Base-by-base conservation (phyloP, 306 rosid species). In the Senna tora region DNA sequence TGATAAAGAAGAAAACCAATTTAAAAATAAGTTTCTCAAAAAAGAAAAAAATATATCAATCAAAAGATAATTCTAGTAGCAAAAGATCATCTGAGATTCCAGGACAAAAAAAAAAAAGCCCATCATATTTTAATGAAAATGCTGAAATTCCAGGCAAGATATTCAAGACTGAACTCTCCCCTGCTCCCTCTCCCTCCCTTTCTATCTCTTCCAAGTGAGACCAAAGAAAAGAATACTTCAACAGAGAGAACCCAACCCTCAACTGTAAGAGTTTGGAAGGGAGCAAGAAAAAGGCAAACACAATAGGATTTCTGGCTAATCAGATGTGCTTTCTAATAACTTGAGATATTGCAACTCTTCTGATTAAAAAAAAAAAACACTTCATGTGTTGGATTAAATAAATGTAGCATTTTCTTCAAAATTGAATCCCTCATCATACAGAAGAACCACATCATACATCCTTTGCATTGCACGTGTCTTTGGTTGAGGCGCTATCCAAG, bases 1-100 rank as follows among this genome's bases (percentile, higher is more conserved):
- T 95, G 88, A 71, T 34, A 64, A 52, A 10, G 15, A 41, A 83
- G 19, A 68, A 67, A 67, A 61, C 13, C 72, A 71, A 61, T 53
- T 38, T 34, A 39, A 64, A n/a, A 53, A 36, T 16, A 15, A 55
- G 49, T 34, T 73, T 74, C 47, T 69, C 47, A 47, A 38, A 15
- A 16, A 19, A 9, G 45, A 1, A 49, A 67, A 56, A 19, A 65
- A 25, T 50, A 33, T 2, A 6, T 36, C 53, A 36, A 55, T 32
- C 1, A 34, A 57, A 52, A 38, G 33, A 38, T 36, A 50, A 6
- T 41, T 53, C 11, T 16, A 7, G 10, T 12, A 57, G 71, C 51
- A 51, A 22, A 54, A 38, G 8, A 19, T 53, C 53, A 30, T 8
- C 38, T 22, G 9, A 58, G 39, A 71, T 64, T 73, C 38, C 60